Conservation (phyloP, 2,329 filamentous ascomycete species). For the Lomentospora prolificans region DNA sequence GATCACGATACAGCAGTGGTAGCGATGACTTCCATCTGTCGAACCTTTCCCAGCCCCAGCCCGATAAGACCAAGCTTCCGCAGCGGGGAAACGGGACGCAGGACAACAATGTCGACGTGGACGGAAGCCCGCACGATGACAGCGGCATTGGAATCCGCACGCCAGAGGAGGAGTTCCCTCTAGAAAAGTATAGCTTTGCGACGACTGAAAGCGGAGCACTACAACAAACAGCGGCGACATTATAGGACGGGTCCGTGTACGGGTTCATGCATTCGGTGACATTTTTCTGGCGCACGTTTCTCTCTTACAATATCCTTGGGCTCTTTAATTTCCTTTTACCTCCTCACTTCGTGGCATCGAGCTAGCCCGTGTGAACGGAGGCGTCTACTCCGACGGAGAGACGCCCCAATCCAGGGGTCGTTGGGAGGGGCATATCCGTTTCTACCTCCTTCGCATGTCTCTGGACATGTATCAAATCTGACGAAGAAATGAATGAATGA, state of each 20-base stretch:
- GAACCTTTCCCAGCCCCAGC: constrained; percentile 37
- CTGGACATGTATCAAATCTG: not conserved
- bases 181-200: constrained; percentile 47
- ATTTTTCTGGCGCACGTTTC: not conserved
- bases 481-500: constrained; percentile 4
- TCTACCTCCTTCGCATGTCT: not conserved
- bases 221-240: not conserved
- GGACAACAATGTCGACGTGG: constrained; percentile 1
- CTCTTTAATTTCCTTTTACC: not conserved
- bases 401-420: not conserved
- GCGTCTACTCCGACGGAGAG: no score
- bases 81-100: constrained; percentile 22
- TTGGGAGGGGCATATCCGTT: not conserved
- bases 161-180: constrained; percentile 53
- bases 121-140: constrained; percentile 45
- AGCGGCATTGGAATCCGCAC: constrained; percentile 66
- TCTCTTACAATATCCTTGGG: not conserved
- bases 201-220: constrained; percentile 22
- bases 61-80: constrained; percentile 39
- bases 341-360: no score
- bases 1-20: constrained; percentile 23
- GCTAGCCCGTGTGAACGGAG: no score
- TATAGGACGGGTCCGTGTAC: not conserved
- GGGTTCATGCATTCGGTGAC: not conserved
- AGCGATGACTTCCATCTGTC: constrained; percentile 36